Evolutionary conservation across 2,329 filamentous ascomycete species (phyloP).

Genomic region (Ambrosiella xylebori): DNA sequence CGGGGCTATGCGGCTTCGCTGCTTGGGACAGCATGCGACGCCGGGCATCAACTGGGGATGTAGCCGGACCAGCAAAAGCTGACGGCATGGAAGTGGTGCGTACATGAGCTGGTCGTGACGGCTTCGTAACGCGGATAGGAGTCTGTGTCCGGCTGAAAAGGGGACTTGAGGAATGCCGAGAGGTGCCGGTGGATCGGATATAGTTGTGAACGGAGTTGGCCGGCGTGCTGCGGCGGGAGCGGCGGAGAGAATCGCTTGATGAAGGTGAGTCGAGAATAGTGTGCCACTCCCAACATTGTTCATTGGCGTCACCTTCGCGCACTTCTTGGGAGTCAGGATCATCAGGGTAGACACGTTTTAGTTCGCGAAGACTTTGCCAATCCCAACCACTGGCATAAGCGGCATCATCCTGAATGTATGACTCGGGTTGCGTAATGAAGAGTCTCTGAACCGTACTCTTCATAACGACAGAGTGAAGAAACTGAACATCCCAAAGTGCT

Average conservation of each 20-base stretch:
- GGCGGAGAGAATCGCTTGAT: neutral
- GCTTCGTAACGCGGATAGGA: conserved; percentile 25
- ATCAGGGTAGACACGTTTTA: conserved; percentile 39
- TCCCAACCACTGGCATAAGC: conserved; percentile 43
- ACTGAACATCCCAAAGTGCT: conserved; percentile 52
- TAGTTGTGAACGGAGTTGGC: neutral
- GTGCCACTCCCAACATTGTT: conserved; percentile 52
- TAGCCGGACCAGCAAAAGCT: conserved; percentile 18
- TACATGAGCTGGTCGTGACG: conserved; percentile 27
- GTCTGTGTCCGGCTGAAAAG: conserved; percentile 24
- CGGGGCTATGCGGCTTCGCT: neutral
- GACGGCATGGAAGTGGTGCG: conserved; percentile 38
- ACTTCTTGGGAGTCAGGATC: conserved; percentile 27
- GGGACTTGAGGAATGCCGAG: conserved; percentile 21
- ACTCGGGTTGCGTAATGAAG: conserved; percentile 59
- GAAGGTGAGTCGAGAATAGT: conserved; percentile 42
- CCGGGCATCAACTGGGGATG: neutral
- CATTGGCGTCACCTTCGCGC: conserved; percentile 43
- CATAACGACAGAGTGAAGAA: conserved; percentile 59
- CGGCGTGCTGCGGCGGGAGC: neutral
- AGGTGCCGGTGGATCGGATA: conserved; percentile 17
- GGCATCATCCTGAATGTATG: conserved; percentile 49
- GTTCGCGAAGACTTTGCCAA: conserved; percentile 50
- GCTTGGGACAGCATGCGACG: conserved; percentile 8
- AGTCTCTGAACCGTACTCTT: conserved; percentile 48